phyloP scores from a whole-genome alignment of 768 basidiomycete species.

The Trametes cinnabarina region DNA sequence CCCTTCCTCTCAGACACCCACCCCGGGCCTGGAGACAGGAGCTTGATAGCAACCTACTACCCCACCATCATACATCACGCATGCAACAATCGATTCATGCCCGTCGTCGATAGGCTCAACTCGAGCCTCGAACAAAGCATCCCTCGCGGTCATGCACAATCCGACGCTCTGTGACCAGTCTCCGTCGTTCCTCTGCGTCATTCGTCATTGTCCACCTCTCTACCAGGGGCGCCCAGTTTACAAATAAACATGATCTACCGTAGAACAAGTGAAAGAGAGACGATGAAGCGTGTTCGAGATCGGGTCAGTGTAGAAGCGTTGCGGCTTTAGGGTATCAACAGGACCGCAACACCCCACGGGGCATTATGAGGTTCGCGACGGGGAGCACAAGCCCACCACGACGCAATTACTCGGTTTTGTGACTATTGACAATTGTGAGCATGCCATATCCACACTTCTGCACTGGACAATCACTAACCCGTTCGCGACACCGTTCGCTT shows the following conservation, averaged over 20 bases:
- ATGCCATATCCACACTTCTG: neutral
- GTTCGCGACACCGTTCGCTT: conserved; percentile 49
- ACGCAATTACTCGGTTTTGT: conserved; percentile 35
- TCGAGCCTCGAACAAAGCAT: no score
- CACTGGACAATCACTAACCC: conserved; percentile 31
- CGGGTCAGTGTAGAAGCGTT: neutral
- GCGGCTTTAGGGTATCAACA: conserved; percentile 24
- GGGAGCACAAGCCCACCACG: neutral
- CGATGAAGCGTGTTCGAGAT: conserved; percentile 4
- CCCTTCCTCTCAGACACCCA: neutral
- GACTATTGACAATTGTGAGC: conserved; percentile 22
- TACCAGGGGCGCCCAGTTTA: conserved; percentile 11
- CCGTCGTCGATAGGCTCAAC: neutral
- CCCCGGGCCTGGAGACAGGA: neutral
- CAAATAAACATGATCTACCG: conserved; percentile 20
- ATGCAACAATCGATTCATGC: neutral
- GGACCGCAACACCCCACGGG: conserved; percentile 3
- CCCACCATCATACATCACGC: neutral
- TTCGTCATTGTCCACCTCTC: conserved; percentile 3
- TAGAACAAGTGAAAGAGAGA: conserved; percentile 12
- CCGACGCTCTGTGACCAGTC: neutral
- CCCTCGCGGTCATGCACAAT: neutral
- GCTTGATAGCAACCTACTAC: neutral
- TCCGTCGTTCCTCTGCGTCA: conserved; percentile 11
- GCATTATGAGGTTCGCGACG: conserved; percentile 1